A percentile compares a stretch with the other conserved stretches of the same genome.
Conservation (phyloP, 2,329 filamentous ascomycete species). For the Penicillium sp. region DNA sequence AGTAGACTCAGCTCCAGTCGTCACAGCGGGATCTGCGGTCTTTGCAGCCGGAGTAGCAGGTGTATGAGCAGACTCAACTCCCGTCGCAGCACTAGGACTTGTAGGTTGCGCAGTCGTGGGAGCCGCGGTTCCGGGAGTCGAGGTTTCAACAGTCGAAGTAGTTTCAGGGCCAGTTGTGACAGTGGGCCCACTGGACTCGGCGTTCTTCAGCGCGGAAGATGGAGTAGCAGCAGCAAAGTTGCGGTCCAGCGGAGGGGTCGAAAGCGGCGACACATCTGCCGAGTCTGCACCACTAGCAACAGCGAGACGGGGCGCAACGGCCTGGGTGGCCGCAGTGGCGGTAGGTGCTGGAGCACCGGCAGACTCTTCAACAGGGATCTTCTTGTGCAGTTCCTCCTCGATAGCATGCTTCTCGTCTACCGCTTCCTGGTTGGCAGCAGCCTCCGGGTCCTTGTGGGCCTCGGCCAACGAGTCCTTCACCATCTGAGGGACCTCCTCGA, state of each 20-base stretch:
- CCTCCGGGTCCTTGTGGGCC: constrained; percentile 65
- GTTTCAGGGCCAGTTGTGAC: constrained; percentile 19
- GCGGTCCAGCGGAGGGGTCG: constrained; percentile 23
- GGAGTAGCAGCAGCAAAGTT: constrained; percentile 11
- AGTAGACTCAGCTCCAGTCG: constrained; percentile 23
- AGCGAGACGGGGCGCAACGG: constrained; percentile 37
- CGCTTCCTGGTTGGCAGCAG: constrained; percentile 64
- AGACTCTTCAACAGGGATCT: constrained; percentile 36
- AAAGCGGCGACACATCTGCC: constrained; percentile 27
- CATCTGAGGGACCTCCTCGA: constrained; percentile 41
- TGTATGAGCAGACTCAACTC: constrained; percentile 23
- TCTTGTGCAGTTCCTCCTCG: constrained; percentile 69
- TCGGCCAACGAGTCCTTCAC: constrained; percentile 47
- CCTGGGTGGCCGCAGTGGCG: constrained; percentile 38
- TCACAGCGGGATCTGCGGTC: constrained; percentile 21
- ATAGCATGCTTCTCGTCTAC: constrained; percentile 73
- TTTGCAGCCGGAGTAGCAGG: constrained; percentile 18
- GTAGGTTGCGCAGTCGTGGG: constrained; percentile 10
- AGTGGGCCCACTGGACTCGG: constrained; percentile 9
- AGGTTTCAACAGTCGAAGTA: constrained; percentile 19
- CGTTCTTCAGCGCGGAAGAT: constrained; percentile 9
- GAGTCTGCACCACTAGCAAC: constrained; percentile 21
- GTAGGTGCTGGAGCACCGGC: constrained; percentile 43
- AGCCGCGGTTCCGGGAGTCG: constrained; percentile 6
- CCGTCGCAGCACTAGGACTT: constrained; percentile 27